Percentiles rank a stretch among this genome's conserved stretches.
phyloP scores from a whole-genome alignment of 2,329 filamentous ascomycete species.

The Diaporthe sp. region DNA sequence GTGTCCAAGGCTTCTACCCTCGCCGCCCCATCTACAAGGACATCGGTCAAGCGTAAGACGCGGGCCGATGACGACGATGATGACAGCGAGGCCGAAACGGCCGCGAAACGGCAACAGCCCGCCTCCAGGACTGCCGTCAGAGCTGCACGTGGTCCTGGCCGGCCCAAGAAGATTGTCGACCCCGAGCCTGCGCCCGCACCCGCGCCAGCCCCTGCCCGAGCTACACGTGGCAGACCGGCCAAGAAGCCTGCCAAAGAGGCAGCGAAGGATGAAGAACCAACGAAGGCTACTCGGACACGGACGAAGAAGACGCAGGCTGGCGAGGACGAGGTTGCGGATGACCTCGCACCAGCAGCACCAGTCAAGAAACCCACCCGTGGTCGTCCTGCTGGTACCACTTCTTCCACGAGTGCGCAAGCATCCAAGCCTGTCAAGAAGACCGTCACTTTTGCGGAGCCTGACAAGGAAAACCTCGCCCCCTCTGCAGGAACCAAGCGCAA shows the following conservation, averaged over 20 bases:
- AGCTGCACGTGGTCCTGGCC: slow-evolving; percentile 61
- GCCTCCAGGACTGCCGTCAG: slow-evolving; percentile 51
- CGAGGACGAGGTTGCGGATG: slow-evolving; percentile 47
- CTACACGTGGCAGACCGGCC: slow-evolving; percentile 48
- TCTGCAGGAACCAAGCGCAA: slow-evolving; percentile 47
- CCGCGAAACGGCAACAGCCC: slow-evolving; percentile 46
- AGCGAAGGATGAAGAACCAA: slow-evolving; percentile 46
- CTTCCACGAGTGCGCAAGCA: slow-evolving; percentile 53
- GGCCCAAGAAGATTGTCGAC: slow-evolving; percentile 58
- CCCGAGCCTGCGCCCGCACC: slow-evolving; percentile 44
- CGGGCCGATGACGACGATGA: slow-evolving; percentile 67
- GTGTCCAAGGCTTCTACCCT: slow-evolving; percentile 52
- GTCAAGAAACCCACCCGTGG: slow-evolving; percentile 55
- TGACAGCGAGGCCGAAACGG: slow-evolving; percentile 58
- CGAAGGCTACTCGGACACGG: slow-evolving; percentile 46
- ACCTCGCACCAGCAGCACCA: slow-evolving; percentile 48
- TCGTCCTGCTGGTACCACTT: slow-evolving; percentile 51
- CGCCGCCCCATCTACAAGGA: slow-evolving; percentile 47
- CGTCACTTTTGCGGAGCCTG: slow-evolving; percentile 74
- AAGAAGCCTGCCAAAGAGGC: slow-evolving; percentile 50
- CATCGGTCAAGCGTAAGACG: slow-evolving; percentile 65
- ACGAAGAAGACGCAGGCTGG: slow-evolving; percentile 48
- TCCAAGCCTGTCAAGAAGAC: slow-evolving; percentile 69
- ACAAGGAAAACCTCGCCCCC: slow-evolving; percentile 74
- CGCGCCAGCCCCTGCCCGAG: slow-evolving; percentile 42